Base-by-base conservation (phyloP, 805 yeast genomes). In the Saturnispora sekii region DNA sequence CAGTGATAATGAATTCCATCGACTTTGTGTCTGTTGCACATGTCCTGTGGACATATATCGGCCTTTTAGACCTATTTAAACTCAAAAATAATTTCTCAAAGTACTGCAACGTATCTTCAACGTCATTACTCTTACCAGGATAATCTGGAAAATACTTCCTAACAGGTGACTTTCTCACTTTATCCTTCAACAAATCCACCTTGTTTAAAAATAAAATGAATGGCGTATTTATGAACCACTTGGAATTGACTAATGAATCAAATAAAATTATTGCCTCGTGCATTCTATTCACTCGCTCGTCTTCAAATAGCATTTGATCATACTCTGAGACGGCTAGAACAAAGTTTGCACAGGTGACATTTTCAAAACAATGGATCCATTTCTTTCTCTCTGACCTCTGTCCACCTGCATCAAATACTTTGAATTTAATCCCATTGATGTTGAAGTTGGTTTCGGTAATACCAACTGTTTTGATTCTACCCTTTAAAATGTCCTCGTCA, bases 351-450 rank as follows among this genome's bases (percentile, higher is more conserved):
- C 94, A 84, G 0, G 95, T 83, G 41, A 90, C 84, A 50, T 84
- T 86, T 57, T 89, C 93, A 63, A 89, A 89, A 58, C 95, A 86
- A 58, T 88, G 96, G 50, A 89, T 84, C 97, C 97, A 89, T 61
- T 89, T 89, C 54, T 82, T 78, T 49, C 97, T 72, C 61, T 89
- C 97, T 16, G 86, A 77, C 49, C 96, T 67, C 65, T 89, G 97
- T 2, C 98, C 98, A 43, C 98, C 98, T 4, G 96, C 97, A 69
- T 93, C 98, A 37, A 88, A 66, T 35, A 93, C 85, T 56, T 78
- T 79, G 60, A 89, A 81, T 51, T 71, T 76, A 39, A 78, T 73
- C 9, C 78, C 76, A 41, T 69, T 68, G 49, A 90, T 77, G 45
- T 71, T 70, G 65, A 93, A 89, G 44, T 71, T 74, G 5, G 93